A percentile compares a stretch with the other conserved stretches of the same genome.
Conservation (phyloP, 352 stramenopile species). For the Phytopythium oedochilum region DNA sequence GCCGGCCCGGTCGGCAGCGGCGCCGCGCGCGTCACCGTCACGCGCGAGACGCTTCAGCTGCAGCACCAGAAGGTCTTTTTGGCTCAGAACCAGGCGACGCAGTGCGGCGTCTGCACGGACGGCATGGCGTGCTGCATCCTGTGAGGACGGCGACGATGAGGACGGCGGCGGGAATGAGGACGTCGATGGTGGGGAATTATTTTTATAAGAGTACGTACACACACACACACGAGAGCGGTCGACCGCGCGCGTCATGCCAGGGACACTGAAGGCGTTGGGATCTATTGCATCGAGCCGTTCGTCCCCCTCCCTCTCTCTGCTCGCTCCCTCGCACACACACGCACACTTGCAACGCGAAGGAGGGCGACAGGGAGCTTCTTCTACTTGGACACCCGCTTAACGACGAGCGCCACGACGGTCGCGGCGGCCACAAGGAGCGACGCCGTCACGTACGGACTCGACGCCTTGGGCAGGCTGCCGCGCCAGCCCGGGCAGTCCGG, state of each 20-base stretch:
- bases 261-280: constrained; percentile 1
- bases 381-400: constrained; percentile 35
- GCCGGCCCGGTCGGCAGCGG: constrained; percentile 18
- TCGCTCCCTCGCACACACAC: neutral
- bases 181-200: neutral
- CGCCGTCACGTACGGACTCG: constrained; percentile 24
- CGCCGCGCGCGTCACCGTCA: constrained; percentile 56
- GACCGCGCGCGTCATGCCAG: too few relatives aligned
- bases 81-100: constrained; percentile 60
- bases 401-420: constrained; percentile 26
- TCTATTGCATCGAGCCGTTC: neutral
- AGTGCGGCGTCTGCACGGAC: constrained; percentile 50
- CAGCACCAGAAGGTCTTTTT: constrained; percentile 84
- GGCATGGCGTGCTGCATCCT: constrained; percentile 47
- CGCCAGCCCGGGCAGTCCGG: constrained; percentile 12
- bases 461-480: constrained; percentile 9
- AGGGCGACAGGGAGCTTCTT: too few relatives aligned
- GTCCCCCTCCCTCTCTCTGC: neutral
- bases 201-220: too few relatives aligned
- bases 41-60: constrained; percentile 74
- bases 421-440: constrained; percentile 33
- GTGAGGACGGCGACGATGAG: too few relatives aligned
- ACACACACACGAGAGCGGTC: too few relatives aligned
- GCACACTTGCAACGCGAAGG: too few relatives aligned
- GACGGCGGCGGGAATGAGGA: neutral